phyloP scores from a whole-genome alignment of 495 filamentous ascomycete genomes.

The Podospora conica region DNA sequence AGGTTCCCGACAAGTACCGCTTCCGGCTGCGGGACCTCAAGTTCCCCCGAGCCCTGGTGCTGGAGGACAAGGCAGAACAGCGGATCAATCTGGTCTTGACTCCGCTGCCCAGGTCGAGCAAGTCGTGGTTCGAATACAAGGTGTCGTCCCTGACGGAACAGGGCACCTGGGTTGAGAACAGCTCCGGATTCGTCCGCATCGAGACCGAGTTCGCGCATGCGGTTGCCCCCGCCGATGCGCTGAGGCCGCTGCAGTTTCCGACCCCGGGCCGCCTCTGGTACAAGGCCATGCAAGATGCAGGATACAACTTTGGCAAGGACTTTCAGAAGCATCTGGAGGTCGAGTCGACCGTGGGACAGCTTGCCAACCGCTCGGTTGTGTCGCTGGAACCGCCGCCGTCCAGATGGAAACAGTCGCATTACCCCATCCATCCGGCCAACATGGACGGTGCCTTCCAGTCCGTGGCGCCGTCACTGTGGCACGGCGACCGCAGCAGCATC shows the following conservation, averaged over 20 bases:
- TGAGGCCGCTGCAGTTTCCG: slow-evolving; percentile 8
- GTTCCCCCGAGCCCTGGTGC: slow-evolving; percentile 11
- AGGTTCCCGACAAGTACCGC: neutral
- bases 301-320: slow-evolving; percentile 23
- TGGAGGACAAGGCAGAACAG: slow-evolving; percentile 2
- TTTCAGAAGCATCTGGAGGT: slow-evolving; percentile 23
- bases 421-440: slow-evolving; percentile 36
- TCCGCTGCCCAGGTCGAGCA: neutral
- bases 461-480: slow-evolving; percentile 9
- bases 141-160: neutral
- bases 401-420: slow-evolving; percentile 26
- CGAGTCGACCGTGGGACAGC: slow-evolving; percentile 25
- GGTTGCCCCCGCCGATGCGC: neutral
- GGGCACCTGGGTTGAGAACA: slow-evolving; percentile 4
- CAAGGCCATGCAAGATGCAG: slow-evolving; percentile 23
- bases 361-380: slow-evolving; percentile 3
- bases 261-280: slow-evolving; percentile 24
- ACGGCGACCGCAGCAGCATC: slow-evolving; percentile 9
- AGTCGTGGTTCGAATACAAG: slow-evolving; percentile 16
- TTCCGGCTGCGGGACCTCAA: slow-evolving; percentile 27
- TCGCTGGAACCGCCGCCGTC: slow-evolving; percentile 13
- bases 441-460: slow-evolving; percentile 36
- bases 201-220: neutral
- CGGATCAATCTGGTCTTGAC: neutral
- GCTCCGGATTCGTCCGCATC: slow-evolving; percentile 12